Evolutionary conservation across 768 basidiomycete species (phyloP).

Genomic region (Pulveroboletus sp.): DNA sequence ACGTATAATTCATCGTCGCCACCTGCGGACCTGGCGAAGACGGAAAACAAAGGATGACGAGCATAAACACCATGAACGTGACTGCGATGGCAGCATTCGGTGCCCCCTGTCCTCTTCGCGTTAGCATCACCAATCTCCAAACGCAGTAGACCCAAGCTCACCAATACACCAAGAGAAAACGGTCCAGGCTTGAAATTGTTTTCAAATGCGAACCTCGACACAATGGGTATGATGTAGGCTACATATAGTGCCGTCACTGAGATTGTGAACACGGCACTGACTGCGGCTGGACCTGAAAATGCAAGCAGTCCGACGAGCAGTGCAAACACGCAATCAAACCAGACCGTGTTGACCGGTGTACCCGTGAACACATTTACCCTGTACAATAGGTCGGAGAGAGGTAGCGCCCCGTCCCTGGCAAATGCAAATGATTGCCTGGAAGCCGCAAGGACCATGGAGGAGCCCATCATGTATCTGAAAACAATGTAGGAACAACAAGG

Average conservation of each 20-base stretch:
- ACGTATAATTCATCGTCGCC: slow-evolving; percentile 66
- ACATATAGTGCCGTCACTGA: slow-evolving; percentile 43
- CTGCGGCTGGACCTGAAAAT: slow-evolving; percentile 51
- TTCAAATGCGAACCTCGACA: slow-evolving; percentile 44
- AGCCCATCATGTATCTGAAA: slow-evolving; percentile 44
- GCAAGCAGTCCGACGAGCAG: slow-evolving; percentile 49
- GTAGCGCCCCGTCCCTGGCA: slow-evolving; percentile 57
- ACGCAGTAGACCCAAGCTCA: slow-evolving; percentile 14
- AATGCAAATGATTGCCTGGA: slow-evolving; percentile 57
- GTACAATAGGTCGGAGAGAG: slow-evolving; percentile 51
- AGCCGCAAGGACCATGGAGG: slow-evolving; percentile 39
- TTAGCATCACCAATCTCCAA: neutral
- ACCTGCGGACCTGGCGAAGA: slow-evolving; percentile 41
- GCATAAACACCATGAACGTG: slow-evolving; percentile 63
- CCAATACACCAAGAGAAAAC: slow-evolving; percentile 42
- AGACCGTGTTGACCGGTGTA: slow-evolving; percentile 60
- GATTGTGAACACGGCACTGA: slow-evolving; percentile 54
- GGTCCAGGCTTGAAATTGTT: slow-evolving; percentile 45
- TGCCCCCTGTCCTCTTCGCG: slow-evolving; percentile 38
- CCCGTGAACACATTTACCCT: slow-evolving; percentile 47
- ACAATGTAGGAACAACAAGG: neutral
- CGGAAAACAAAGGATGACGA: slow-evolving; percentile 62
- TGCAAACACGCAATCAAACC: slow-evolving; percentile 43
- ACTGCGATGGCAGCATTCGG: slow-evolving; percentile 54
- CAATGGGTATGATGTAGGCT: slow-evolving; percentile 45